Percentiles rank a stretch among this genome's conserved stretches.
These are phyloP conservation scores for Vitis rupestris DNA, from an alignment of 164 flowering plant genomes.

Conservation along the genomic window DNA sequence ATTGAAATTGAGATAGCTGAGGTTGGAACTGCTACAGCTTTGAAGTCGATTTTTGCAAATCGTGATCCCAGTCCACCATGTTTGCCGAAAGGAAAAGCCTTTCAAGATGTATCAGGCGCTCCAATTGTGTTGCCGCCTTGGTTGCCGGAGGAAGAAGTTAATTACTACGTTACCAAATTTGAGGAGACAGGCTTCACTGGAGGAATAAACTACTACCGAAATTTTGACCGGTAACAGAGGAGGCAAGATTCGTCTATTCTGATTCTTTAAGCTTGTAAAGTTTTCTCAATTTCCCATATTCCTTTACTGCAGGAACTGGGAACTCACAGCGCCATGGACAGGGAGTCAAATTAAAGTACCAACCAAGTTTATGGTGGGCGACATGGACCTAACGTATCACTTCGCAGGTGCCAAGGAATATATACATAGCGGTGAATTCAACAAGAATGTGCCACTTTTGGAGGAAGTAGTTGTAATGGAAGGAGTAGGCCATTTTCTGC, in stretches of 20 bases:
- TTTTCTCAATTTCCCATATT: too few species aligned
- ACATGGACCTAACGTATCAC: conserved; percentile 48
- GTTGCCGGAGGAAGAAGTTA: conserved; percentile 34
- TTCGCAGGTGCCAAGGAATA: conserved; percentile 38
- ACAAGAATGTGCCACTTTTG: conserved; percentile 52
- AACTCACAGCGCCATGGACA: conserved; percentile 62
- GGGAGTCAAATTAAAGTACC: conserved; percentile 54
- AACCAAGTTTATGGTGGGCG: conserved; percentile 59
- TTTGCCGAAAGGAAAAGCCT: conserved; percentile 42
- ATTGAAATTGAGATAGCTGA: conserved; percentile 36
- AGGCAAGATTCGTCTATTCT: too few species aligned
- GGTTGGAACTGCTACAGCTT: conserved; percentile 26
- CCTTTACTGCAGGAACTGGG: conserved; percentile 53
- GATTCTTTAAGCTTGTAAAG: too few species aligned
- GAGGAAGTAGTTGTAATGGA: conserved; percentile 61
- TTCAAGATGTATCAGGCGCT: conserved; percentile 14
- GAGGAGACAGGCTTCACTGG: conserved; percentile 46
- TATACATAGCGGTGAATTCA: conserved; percentile 48
- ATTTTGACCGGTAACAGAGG: conserved; percentile 17
- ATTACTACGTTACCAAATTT: conserved; percentile 29
- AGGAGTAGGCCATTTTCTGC: conserved; percentile 62
- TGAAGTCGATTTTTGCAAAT: conserved; percentile 26
- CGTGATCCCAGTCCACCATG: conserved; percentile 33
- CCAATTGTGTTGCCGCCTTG: conserved; percentile 28
- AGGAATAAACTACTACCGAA: conserved; percentile 41